These are phyloP conservation scores for Lipomyces yamanashiensis DNA, from an alignment of 805 yeast genomes.

Conservation along the genomic window DNA sequence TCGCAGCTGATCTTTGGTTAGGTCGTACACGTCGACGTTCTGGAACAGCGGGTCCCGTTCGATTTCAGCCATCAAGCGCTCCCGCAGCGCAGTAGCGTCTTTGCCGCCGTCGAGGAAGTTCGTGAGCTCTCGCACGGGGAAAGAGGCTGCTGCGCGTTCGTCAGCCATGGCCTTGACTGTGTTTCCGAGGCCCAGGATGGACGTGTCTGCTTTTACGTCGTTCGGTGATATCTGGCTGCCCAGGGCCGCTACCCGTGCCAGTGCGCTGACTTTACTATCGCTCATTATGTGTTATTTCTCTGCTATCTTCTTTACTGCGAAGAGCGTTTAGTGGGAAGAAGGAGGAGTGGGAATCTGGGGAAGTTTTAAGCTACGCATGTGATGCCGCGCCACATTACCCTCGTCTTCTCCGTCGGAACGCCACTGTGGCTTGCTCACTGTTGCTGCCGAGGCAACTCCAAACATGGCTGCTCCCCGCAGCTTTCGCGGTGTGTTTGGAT, in stretches of 20 bases:
- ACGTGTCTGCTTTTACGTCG: constrained; percentile 17
- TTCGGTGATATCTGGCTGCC: constrained; percentile 7
- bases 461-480: not conserved
- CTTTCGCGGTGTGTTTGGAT: too few species aligned
- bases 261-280: not conserved
- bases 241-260: constrained; percentile 11
- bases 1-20: constrained; percentile 52
- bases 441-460: constrained; percentile 2
- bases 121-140: constrained; percentile 49
- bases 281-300: not conserved
- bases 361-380: constrained; percentile 11
- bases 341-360: constrained; percentile 15
- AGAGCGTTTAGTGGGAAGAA: not conserved
- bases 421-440: not conserved
- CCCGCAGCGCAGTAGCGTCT: constrained; percentile 48
- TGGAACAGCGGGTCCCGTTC: constrained; percentile 62
- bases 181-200: constrained; percentile 32
- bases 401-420: constrained; percentile 3
- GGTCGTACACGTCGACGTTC: constrained; percentile 53
- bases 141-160: constrained; percentile 49
- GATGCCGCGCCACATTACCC: constrained; percentile 8
- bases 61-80: constrained; percentile 50
- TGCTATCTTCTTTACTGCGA: too few species aligned
- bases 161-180: constrained; percentile 42
- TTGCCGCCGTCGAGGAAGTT: constrained; percentile 52